phyloP scores from a whole-genome alignment of 2,329 filamentous ascomycete species.

The Sporothrix protearum region DNA sequence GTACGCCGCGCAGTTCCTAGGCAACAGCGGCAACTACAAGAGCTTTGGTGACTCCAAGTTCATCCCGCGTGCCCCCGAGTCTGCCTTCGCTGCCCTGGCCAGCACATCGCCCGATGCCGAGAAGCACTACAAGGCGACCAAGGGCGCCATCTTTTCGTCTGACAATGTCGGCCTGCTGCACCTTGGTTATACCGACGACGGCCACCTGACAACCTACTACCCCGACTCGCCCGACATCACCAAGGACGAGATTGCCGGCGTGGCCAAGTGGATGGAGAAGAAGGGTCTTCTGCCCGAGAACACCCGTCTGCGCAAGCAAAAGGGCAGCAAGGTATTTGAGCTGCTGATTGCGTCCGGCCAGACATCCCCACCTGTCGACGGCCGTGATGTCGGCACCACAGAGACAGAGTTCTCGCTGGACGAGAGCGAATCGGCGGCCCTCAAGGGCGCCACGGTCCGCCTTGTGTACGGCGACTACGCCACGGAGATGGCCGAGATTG shows the following conservation, averaged over 20 bases:
- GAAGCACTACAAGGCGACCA: slow-evolving; percentile 63
- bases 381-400: slow-evolving; percentile 64
- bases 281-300: slow-evolving; percentile 70
- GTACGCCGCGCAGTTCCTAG: slow-evolving; percentile 74
- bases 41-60: slow-evolving; percentile 84
- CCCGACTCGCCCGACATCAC: slow-evolving; percentile 71
- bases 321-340: slow-evolving; percentile 56
- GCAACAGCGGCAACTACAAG: slow-evolving; percentile 82
- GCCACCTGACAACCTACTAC: slow-evolving; percentile 80
- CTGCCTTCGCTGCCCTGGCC: slow-evolving; percentile 62
- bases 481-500: slow-evolving; percentile 66
- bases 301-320: slow-evolving; percentile 66
- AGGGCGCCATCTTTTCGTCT: slow-evolving; percentile 68
- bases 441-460: slow-evolving; percentile 65
- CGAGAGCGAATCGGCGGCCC: slow-evolving; percentile 55
- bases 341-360: slow-evolving; percentile 70
- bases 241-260: slow-evolving; percentile 67
- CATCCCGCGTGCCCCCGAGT: slow-evolving; percentile 65
- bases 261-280: slow-evolving; percentile 69
- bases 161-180: slow-evolving; percentile 64
- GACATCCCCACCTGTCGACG: slow-evolving; percentile 55
- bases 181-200: slow-evolving; percentile 69
- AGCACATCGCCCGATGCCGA: slow-evolving; percentile 57
- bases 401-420: slow-evolving; percentile 58
- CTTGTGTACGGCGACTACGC: slow-evolving; percentile 73